Conservation (phyloP, 106 monocot genomes). For the Xerophyta viscosa region DNA sequence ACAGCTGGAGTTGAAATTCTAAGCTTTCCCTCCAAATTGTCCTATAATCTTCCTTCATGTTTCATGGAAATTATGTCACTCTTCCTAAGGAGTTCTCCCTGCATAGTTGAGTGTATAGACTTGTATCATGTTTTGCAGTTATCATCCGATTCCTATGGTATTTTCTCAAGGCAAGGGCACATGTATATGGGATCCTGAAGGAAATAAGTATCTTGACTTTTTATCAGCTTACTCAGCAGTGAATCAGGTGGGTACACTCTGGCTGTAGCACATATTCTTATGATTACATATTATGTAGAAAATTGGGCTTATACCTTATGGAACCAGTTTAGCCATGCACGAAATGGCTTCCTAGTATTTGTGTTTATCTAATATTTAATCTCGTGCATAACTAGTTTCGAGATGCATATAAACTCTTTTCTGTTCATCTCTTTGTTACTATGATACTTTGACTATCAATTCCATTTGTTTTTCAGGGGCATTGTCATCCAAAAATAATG, state of each 20-base stretch:
- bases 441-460: background rate
- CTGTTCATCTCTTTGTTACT: background rate
- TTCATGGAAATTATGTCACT: no score
- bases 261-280: background rate
- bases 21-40: no score
- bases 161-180: conserved; percentile 84
- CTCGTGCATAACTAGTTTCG: background rate
- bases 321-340: no score
- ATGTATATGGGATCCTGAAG: conserved; percentile 95
- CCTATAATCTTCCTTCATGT: background rate
- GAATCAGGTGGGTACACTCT: conserved; percentile 54
- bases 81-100: no score
- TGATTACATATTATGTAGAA: background rate
- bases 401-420: background rate
- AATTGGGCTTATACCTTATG: no score
- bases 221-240: conserved; percentile 99
- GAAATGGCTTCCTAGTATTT: no score
- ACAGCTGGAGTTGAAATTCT: no score
- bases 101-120: background rate
- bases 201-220: conserved; percentile 95
- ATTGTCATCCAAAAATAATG: conserved; percentile 96
- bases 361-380: no score
- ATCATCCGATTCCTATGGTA: conserved; percentile 97
- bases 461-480: conserved; percentile 40
- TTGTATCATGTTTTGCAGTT: conserved; percentile 41